These are phyloP conservation scores for Alternaria ethzedia DNA, from an alignment of 2,329 filamentous ascomycete genomes.

Conservation along the genomic window DNA sequence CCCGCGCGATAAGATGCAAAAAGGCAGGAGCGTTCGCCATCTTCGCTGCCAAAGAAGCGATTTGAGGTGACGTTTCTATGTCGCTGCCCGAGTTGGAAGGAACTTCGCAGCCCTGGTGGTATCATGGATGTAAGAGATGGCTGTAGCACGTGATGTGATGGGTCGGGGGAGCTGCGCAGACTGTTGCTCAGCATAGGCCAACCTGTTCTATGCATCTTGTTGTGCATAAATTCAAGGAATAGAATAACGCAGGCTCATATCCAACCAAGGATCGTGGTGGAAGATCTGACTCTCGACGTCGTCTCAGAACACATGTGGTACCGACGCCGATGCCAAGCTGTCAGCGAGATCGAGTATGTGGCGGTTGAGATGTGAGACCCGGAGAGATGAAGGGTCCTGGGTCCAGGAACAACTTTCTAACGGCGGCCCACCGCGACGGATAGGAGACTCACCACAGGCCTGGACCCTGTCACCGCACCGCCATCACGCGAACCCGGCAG, in stretches of 20 bases:
- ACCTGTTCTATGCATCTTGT: not conserved
- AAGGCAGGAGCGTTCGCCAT: not conserved
- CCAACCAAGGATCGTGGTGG: not conserved
- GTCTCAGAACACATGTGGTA: not conserved
- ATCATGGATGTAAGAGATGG: not conserved
- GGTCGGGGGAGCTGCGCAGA: not conserved
- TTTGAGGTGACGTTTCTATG: not conserved
- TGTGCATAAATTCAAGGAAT: not conserved
- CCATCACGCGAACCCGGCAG: constrained; percentile 2
- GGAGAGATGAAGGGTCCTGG: constrained; percentile 11
- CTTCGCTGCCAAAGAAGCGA: not conserved
- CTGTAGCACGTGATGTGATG: not conserved
- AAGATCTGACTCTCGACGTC: not conserved
- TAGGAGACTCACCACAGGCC: not conserved
- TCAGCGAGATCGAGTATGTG: not conserved
- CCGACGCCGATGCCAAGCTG: not conserved
- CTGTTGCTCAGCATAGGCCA: not conserved
- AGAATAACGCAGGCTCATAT: not conserved
- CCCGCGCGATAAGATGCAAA: not conserved
- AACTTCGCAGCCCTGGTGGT: not conserved
- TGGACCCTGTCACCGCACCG: constrained; percentile 7
- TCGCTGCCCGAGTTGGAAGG: not conserved
- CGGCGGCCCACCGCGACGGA: constrained; percentile 6
- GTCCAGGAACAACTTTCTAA: constrained; percentile 10
- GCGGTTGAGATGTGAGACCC: not conserved